Base-by-base conservation (phyloP, 495 filamentous ascomycete species). In the Acidiella bohemica region DNA sequence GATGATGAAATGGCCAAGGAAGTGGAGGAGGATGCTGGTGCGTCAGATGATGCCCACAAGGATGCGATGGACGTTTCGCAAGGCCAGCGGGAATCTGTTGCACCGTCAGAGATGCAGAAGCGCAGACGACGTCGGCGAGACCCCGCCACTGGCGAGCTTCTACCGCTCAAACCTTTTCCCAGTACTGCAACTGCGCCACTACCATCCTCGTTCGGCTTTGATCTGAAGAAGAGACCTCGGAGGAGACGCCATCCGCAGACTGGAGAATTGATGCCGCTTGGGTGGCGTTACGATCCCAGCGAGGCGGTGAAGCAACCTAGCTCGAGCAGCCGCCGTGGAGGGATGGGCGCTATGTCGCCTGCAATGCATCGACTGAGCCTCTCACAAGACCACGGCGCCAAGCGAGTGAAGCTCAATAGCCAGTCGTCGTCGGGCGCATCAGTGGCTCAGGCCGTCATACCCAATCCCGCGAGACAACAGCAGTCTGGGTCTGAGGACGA, bases 221-320 rank as follows among this genome's bases (percentile, higher is more conserved):
- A 19, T 13, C 20, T 31, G 20, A 32, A 28, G 31, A 42, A 46
- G 26, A 21, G 47, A 10, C 24, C n/a, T 7, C 19, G 47, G 23
- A 37, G 47, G 18, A 32, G 24, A 17, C 17, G 43, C 24, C 43
- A 51, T 28, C 47, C 47, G n/a, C 1, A 32, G 5, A 51, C 47
- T 4, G 26, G 32, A 14, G 42, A 46, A 24, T 32, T 51, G 22
- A 51, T 51, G 47, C 47, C 47, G 21, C 12, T 41, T n/a, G 47
- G 47, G 4, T 46, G 47, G 43, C 29, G 31, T 14, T 51, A 42
- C 17, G 35, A 51, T 19, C 47, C 36, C 2, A 23, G 39, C 25
- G 30, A 12, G n/a, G 27, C 31, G 9, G 13, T 6, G 8, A 19
- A 13, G 21, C 11, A 8, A 2, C 31, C 9, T 17, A 5, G n/a